These are phyloP conservation scores for Pulveroboletus frians DNA, from an alignment of 768 basidiomycete genomes.

Conservation along the genomic window DNA sequence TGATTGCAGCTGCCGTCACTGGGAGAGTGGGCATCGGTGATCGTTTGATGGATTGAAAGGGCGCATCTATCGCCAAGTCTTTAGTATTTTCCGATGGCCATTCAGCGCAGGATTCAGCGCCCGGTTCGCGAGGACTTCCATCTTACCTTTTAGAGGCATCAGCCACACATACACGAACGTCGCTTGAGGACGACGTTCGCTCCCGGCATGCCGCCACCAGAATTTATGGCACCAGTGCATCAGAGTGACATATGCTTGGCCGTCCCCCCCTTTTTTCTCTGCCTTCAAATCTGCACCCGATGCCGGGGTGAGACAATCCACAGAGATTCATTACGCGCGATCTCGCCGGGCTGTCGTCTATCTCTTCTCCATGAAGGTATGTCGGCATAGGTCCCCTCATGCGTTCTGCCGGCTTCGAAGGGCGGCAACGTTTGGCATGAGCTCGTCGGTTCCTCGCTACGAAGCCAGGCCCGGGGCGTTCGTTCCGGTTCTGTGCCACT, in stretches of 20 bases:
- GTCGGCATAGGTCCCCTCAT: slow-evolving; percentile 10
- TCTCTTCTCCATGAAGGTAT: slow-evolving; percentile 5
- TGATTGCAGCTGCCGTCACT: slow-evolving; percentile 3
- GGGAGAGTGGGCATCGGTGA: not conserved
- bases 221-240: not conserved
- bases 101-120: no score
- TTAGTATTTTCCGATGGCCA: not conserved
- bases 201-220: not conserved
- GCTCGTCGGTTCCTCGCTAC: slow-evolving; percentile 1
- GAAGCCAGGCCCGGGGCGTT: not conserved
- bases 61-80: slow-evolving; percentile 5
- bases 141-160: slow-evolving; percentile 7
- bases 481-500: slow-evolving; percentile 2
- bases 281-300: not conserved
- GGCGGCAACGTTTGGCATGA: not conserved
- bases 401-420: not conserved
- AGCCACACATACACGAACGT: not conserved
- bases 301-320: slow-evolving; percentile 1
- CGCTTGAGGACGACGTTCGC: not conserved
- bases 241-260: not conserved
- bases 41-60: slow-evolving; percentile 10
- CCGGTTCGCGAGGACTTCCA: not conserved
- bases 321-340: slow-evolving; percentile 5
- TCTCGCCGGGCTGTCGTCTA: slow-evolving; percentile 3
- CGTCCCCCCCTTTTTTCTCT: no score